Conservation (phyloP, 2,329 filamentous ascomycete genomes). For the Dendryphion nanum region DNA sequence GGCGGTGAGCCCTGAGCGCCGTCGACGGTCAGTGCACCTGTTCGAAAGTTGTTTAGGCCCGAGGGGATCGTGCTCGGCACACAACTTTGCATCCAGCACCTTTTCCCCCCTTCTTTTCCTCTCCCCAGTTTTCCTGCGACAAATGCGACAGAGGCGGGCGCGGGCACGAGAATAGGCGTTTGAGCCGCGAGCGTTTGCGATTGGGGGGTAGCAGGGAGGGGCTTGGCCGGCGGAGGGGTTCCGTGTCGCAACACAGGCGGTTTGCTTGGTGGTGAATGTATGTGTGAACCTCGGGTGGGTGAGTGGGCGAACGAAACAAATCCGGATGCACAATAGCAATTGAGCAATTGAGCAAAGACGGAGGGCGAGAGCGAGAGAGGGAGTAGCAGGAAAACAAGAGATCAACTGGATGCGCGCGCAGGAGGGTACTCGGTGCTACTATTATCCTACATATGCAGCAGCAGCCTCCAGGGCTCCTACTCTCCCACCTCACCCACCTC, state of each 20-base stretch:
- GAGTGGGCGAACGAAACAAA: too few relatives aligned
- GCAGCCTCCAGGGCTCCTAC: too few relatives aligned
- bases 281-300: too few relatives aligned
- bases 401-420: not conserved
- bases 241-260: too few relatives aligned
- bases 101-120: not conserved
- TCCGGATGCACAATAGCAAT: conserved; percentile 6
- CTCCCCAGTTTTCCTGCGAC: too few relatives aligned
- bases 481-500: too few relatives aligned
- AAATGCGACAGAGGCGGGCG: too few relatives aligned
- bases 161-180: too few relatives aligned
- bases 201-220: too few relatives aligned
- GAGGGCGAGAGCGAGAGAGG: conserved; percentile 22
- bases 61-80: conserved; percentile 22
- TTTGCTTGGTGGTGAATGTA: too few relatives aligned
- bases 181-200: too few relatives aligned
- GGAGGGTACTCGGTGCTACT: conserved; percentile 25
- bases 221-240: too few relatives aligned
- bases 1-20: conserved; percentile 34
- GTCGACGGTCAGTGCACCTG: conserved; percentile 36
- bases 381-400: not conserved
- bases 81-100: conserved; percentile 9
- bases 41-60: conserved; percentile 26
- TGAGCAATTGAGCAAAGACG: conserved; percentile 20
- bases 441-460: conserved; percentile 34